These are phyloP conservation scores for Delitschia confertaspora DNA, from an alignment of 495 filamentous ascomycete genomes.

Conservation along the genomic window DNA sequence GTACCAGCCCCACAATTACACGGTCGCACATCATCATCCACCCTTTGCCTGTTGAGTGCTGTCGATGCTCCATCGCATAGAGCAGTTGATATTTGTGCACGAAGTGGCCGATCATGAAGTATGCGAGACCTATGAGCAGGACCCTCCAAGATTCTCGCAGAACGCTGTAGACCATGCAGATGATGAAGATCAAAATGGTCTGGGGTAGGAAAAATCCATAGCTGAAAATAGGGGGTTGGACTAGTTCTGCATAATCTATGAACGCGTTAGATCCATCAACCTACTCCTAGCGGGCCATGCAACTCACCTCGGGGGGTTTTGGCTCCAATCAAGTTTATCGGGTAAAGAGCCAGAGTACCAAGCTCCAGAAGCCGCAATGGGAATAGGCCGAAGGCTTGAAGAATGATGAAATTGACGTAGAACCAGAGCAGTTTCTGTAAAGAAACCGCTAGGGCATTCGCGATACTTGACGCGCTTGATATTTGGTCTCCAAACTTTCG, in stretches of 20 bases:
- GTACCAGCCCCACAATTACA: constrained; percentile 67
- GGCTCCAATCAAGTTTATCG: constrained; percentile 65
- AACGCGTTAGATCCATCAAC: too few relatives aligned
- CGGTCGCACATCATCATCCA: constrained; percentile 95
- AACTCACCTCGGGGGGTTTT: constrained; percentile 66
- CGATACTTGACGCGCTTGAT: constrained; percentile 69
- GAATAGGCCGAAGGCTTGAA: constrained; percentile 86
- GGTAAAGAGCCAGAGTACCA: constrained; percentile 76
- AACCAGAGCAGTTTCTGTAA: constrained; percentile 67
- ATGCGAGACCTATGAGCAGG: constrained; percentile 71
- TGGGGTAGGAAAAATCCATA: constrained; percentile 95
- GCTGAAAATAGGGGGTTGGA: constrained; percentile 77
- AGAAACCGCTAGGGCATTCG: constrained; percentile 63
- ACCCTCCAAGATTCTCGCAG: constrained; percentile 76
- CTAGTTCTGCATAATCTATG: constrained; percentile 76
- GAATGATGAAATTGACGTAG: constrained; percentile 89
- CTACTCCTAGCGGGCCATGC: too few relatives aligned
- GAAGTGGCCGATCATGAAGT: constrained; percentile 83
- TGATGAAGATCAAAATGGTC: constrained; percentile 80
- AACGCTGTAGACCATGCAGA: constrained; percentile 90
- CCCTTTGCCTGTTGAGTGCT: constrained; percentile 85
- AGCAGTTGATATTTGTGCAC: constrained; percentile 97
- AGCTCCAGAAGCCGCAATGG: constrained; percentile 88
- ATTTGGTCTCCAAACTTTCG: constrained; percentile 61
- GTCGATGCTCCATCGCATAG: constrained; percentile 96